A percentile compares a stretch with the other conserved stretches of the same genome.
Conservation (phyloP, 352 stramenopile species). For the Globisporangium middletonii region DNA sequence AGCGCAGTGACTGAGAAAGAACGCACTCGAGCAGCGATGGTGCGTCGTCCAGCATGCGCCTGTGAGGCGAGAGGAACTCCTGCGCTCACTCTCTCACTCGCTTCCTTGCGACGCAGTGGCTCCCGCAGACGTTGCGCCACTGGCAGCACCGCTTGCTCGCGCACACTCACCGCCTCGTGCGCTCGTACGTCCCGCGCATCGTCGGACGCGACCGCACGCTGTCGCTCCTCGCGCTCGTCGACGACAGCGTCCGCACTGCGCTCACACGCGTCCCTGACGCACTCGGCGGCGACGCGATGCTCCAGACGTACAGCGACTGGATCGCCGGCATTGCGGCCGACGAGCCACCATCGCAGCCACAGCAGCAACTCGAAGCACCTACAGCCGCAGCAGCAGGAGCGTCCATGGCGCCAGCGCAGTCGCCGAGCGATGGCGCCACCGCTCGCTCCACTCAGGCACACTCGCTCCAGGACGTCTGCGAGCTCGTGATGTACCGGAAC, state of each 20-base stretch:
- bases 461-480: slow-evolving; percentile 2
- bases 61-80: neutral
- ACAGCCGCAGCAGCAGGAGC: neutral
- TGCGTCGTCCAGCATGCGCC: neutral
- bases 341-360: neutral
- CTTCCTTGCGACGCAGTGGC: slow-evolving; percentile 5
- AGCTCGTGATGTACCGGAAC: slow-evolving; percentile 10
- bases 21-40: slow-evolving; percentile 1
- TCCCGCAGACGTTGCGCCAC: slow-evolving; percentile 4
- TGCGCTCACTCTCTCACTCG: neutral
- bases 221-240: neutral
- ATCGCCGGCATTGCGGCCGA: neutral
- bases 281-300: slow-evolving; percentile 8
- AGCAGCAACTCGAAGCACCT: neutral
- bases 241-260: slow-evolving; percentile 1
- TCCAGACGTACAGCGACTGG: slow-evolving; percentile 13
- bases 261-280: slow-evolving; percentile 4
- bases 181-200: neutral
- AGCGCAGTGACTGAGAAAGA: neutral
- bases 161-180: slow-evolving; percentile 2
- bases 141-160: slow-evolving; percentile 7
- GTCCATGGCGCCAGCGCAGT: neutral
- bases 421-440: neutral
- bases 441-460: neutral
- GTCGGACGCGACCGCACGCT: neutral